phyloP scores from a whole-genome alignment of 352 stramenopile species.

The Globisporangium spinosum region DNA sequence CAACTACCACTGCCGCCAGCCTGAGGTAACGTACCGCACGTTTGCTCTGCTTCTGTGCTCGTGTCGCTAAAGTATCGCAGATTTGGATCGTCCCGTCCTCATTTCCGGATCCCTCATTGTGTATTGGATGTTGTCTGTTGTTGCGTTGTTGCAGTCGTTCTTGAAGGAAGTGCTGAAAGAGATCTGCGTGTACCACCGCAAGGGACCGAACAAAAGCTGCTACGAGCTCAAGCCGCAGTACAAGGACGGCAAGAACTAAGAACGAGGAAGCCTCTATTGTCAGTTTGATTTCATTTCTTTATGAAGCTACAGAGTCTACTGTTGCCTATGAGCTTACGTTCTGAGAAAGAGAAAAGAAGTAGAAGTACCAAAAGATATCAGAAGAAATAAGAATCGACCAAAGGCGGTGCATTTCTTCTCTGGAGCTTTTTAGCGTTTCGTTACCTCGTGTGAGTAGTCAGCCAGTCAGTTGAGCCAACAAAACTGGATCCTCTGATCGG shows the following conservation, averaged over 20 bases:
- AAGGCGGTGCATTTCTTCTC: not conserved
- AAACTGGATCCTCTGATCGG: not conserved
- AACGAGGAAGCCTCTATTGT: not conserved
- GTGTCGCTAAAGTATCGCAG: not conserved
- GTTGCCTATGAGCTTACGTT: not conserved
- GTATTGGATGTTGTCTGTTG: not conserved
- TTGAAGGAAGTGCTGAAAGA: constrained; percentile 88
- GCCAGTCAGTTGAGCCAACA: not conserved
- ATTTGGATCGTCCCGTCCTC: not conserved
- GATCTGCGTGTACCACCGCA: constrained; percentile 87
- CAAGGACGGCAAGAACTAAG: constrained; percentile 62
- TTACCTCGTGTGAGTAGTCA: not conserved
- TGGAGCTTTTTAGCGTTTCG: not conserved
- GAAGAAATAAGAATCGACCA: constrained; percentile 4
- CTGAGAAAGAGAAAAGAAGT: not conserved
- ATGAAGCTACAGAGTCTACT: not conserved
- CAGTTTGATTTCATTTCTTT: not conserved
- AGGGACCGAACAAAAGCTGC: constrained; percentile 87
- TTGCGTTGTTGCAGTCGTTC: constrained; percentile 49
- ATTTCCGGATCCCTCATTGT: not conserved
- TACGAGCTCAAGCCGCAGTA: constrained; percentile 88
- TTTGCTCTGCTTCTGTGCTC: not conserved
- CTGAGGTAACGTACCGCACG: constrained; percentile 45
- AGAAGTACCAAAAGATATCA: not conserved
- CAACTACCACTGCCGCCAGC: constrained; percentile 84